Evolutionary conservation across 73 alveolate genomes (phyloP), one percentile per base, ranked within the genome.

Genomic region (Urostyla sp.): DNA sequence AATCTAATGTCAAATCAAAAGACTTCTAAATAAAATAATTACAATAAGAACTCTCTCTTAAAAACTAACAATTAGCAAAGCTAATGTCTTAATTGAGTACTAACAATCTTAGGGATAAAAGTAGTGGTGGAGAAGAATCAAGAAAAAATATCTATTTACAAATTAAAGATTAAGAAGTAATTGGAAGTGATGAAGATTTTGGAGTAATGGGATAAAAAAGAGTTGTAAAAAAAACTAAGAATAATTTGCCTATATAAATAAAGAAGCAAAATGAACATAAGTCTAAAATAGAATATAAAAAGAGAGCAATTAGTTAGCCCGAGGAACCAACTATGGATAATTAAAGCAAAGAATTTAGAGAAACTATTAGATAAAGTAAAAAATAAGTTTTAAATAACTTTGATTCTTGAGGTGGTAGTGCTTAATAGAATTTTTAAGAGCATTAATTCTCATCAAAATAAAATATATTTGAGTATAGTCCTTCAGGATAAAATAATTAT

Each of bases 281-380:
- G 44, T 4, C 49, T 31, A 2, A 63, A 1, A 63, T 63, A 10
- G 79, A 63, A 23, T 3, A 40, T 11, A 37, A 43, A 60, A 63
- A 63, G 26, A 63, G 79, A 23, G 79, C 79, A 21, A 63, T 63
- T 21, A 63, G 79, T 63, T 38, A 63, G 60, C 79, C 79, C 2
- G 79, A 63, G 11, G 45, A 27, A 5, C 75, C 75, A 5, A 6
- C 37, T 5, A 31, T 58, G 7, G 75, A 58, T 18, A 3, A 6
- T 26, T 32, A 58, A 11, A 58, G 54, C 32, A 55, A 58, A 35
- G 60, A 63, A 20, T 10, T 63, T 24, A 15, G 44, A 48, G 24
- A 31, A 20, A 27, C 79, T 11, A 24, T 63, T 16, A 36, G 79
- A 24, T 45, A 63, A n/a, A 63, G 58, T 31, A 63, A 63, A 46